These are phyloP conservation scores for Clitoria ternatea DNA, from an alignment of 306 rosid species.

Conservation along the genomic window DNA sequence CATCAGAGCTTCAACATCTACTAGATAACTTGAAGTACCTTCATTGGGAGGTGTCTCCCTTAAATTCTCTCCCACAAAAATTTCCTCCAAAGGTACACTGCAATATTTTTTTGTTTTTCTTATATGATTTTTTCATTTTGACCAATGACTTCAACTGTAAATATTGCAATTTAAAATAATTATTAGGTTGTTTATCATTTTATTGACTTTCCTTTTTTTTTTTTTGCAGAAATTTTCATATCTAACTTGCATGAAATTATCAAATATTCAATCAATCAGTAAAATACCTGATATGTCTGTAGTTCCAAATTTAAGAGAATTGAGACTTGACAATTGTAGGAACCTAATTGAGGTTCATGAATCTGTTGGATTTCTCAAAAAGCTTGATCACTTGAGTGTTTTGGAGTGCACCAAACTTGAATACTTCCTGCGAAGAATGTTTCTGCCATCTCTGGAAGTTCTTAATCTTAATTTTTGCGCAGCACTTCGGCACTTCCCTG, in stretches of 20 bases:
- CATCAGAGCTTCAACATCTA: too few relatives aligned
- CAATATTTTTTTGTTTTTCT: too few relatives aligned
- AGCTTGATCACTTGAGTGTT: background rate
- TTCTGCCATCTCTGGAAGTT: background rate
- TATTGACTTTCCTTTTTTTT: too few relatives aligned
- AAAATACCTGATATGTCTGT: constrained; percentile 8
- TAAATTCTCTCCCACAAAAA: too few relatives aligned
- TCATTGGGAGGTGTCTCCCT: too few relatives aligned
- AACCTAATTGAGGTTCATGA: background rate
- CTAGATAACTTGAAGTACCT: too few relatives aligned
- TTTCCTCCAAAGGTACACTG: too few relatives aligned
- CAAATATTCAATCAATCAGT: background rate
- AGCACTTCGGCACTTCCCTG: constrained; percentile 1
- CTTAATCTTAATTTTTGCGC: background rate
- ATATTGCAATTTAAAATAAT: too few relatives aligned
- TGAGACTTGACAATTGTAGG: background rate
- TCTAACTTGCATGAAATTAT: background rate
- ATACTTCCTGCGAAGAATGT: background rate
- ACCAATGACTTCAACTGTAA: too few relatives aligned
- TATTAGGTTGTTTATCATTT: too few relatives aligned
- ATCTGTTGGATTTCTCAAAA: background rate
- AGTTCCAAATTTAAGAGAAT: background rate
- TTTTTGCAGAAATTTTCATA: background rate
- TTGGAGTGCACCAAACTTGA: background rate
- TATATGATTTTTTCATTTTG: too few relatives aligned